Conservation (phyloP, 2,329 filamentous ascomycete genomes). For the Trichoderma koningiopsis region DNA sequence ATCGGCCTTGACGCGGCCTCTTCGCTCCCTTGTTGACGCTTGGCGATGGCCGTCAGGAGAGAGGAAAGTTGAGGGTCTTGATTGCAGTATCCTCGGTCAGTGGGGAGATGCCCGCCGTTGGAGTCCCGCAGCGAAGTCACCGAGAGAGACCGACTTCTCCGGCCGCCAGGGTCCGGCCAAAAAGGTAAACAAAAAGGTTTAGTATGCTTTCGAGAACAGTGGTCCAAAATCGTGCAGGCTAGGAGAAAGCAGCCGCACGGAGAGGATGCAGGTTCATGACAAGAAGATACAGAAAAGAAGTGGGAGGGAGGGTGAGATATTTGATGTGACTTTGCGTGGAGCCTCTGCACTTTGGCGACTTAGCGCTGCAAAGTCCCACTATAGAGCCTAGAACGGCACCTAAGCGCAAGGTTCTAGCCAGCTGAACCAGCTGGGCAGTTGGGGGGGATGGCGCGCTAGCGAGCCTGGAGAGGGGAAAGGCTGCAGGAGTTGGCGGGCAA, state of each 20-base stretch:
- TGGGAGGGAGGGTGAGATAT: slow-evolving; percentile 23
- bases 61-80: background rate
- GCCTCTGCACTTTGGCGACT: slow-evolving; percentile 1
- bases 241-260: background rate
- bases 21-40: background rate
- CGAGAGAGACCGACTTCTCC: background rate
- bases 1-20: background rate
- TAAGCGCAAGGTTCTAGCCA: slow-evolving; percentile 7
- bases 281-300: slow-evolving; percentile 8
- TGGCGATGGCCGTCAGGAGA: background rate
- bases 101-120: background rate
- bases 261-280: background rate
- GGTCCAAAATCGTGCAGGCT: background rate
- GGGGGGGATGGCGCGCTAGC: slow-evolving; percentile 11
- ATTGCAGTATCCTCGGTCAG: background rate
- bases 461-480: slow-evolving; percentile 10
- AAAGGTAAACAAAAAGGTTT: background rate
- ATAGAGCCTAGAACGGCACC: slow-evolving; percentile 14
- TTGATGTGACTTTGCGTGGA: slow-evolving; percentile 23
- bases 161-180: background rate
- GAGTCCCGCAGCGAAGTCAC: background rate
- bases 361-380: slow-evolving; percentile 22
- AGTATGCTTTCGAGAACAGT: background rate
- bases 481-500: background rate
- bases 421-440: slow-evolving; percentile 15